Conservation (phyloP, 768 basidiomycete species). For the Tylopilus plumbeoviolaceoides region DNA sequence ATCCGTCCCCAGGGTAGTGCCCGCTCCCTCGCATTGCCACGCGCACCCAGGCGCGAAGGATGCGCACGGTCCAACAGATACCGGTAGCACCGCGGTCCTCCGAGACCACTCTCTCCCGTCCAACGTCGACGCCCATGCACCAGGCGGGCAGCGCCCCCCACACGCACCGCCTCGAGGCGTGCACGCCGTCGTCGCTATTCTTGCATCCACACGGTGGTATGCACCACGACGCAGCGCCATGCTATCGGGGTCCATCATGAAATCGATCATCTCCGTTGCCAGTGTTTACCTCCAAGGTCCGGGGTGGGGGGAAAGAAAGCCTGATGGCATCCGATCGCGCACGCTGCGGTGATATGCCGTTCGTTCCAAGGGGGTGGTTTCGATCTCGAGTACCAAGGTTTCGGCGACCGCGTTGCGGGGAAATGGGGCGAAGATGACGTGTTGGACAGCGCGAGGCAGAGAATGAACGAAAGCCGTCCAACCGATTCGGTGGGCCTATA, state of each 20-base stretch:
- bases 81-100: not conserved
- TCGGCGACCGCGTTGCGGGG: not conserved
- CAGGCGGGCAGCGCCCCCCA: not conserved
- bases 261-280: conserved; percentile 18
- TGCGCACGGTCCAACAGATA: not conserved
- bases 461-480: not conserved
- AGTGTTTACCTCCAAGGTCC: conserved; percentile 8
- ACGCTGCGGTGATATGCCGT: not conserved
- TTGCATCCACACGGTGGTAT: not conserved
- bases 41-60: not conserved
- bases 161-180: conserved; percentile 12
- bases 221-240: conserved; percentile 2
- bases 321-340: conserved; percentile 7
- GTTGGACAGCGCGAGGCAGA: not conserved
- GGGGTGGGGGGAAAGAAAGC: too few relatives aligned
- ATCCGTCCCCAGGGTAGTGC: not conserved
- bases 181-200: not conserved
- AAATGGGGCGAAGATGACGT: too few relatives aligned
- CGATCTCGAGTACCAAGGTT: not conserved
- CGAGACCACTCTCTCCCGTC: not conserved
- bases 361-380: not conserved
- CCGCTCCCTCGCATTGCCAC: not conserved
- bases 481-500: not conserved
- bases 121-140: not conserved
- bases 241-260: conserved; percentile 2